Percentiles rank a stretch among this genome's conserved stretches.
Evolutionary conservation across 805 yeast species (phyloP).

Genomic region (Maudiozyma serrabonitensis): DNA sequence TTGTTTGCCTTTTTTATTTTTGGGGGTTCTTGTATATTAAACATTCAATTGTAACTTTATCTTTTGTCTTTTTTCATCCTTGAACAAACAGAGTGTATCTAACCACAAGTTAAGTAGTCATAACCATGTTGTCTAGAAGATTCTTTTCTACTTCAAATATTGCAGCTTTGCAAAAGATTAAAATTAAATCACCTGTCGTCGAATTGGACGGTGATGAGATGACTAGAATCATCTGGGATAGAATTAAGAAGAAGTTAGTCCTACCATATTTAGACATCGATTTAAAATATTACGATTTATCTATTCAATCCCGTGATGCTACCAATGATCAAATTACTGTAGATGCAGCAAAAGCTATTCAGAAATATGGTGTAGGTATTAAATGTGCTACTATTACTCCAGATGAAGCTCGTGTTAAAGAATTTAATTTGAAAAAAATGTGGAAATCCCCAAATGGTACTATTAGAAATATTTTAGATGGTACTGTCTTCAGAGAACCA

Average conservation of each 20-base stretch:
- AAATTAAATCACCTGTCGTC: slow-evolving; percentile 64
- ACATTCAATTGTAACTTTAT: too few species aligned
- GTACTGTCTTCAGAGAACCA: slow-evolving; percentile 80
- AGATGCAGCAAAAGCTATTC: slow-evolving; percentile 70
- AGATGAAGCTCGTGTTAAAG: slow-evolving; percentile 70
- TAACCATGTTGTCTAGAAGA: slow-evolving; percentile 17
- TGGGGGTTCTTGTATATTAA: too few species aligned
- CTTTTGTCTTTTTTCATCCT: not conserved
- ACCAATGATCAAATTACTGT: slow-evolving; percentile 67
- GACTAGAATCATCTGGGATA: slow-evolving; percentile 78
- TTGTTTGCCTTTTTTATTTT: too few species aligned
- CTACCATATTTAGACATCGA: slow-evolving; percentile 64
- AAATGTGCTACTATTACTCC: slow-evolving; percentile 85
- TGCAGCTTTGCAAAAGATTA: slow-evolving; percentile 40
- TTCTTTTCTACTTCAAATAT: slow-evolving; percentile 20
- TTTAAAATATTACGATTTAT: slow-evolving; percentile 66
- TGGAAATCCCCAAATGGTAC: slow-evolving; percentile 85
- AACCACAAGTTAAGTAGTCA: not conserved
- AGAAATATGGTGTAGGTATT: slow-evolving; percentile 67
- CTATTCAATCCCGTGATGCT: slow-evolving; percentile 56
- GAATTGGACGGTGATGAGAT: slow-evolving; percentile 81
- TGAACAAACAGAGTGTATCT: not conserved
- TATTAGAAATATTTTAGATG: slow-evolving; percentile 69
- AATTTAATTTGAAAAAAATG: slow-evolving; percentile 66
- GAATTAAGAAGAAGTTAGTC: slow-evolving; percentile 59